Evolutionary conservation across 2,329 filamentous ascomycete genomes (phyloP).

Genomic region (Colletotrichum sansevieriae): DNA sequence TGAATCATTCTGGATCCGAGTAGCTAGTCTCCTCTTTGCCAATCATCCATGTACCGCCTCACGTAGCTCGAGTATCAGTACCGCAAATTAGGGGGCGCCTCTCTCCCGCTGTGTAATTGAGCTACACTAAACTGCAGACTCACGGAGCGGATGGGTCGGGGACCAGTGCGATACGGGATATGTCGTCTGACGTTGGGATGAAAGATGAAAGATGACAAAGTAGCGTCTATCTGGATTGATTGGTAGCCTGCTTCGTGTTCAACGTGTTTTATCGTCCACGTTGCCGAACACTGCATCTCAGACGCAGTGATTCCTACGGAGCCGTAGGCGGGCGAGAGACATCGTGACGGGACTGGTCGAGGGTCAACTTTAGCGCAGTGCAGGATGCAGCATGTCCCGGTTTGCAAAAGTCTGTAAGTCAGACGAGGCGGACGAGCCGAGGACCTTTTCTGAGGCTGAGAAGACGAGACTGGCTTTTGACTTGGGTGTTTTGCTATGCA

Average conservation of each 20-base stretch:
- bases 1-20: constrained; percentile 21
- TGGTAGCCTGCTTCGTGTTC: constrained; percentile 1
- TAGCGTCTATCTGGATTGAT: neutral
- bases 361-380: constrained; percentile 8
- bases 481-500: constrained; percentile 4
- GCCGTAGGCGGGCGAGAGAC: neutral
- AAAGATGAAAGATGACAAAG: neutral
- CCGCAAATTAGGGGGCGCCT: neutral
- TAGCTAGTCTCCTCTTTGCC: neutral
- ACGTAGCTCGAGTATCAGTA: constrained; percentile 12
- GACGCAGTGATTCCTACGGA: neutral
- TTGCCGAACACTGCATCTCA: constrained; percentile 14
- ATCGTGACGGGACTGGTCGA: neutral
- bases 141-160: constrained; percentile 5
- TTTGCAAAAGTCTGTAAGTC: constrained; percentile 1
- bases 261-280: constrained; percentile 2
- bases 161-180: neutral
- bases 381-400: constrained; percentile 5
- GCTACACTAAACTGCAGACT: neutral
- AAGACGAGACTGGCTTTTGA: neutral
- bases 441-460: constrained; percentile 27
- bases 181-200: constrained; percentile 4
- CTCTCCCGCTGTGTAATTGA: neutral
- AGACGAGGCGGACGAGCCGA: constrained; percentile 27
- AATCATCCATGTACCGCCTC: constrained; percentile 4